Conservation (phyloP, 176 grass and related monocot genomes). For the Raddia guianensis region DNA sequence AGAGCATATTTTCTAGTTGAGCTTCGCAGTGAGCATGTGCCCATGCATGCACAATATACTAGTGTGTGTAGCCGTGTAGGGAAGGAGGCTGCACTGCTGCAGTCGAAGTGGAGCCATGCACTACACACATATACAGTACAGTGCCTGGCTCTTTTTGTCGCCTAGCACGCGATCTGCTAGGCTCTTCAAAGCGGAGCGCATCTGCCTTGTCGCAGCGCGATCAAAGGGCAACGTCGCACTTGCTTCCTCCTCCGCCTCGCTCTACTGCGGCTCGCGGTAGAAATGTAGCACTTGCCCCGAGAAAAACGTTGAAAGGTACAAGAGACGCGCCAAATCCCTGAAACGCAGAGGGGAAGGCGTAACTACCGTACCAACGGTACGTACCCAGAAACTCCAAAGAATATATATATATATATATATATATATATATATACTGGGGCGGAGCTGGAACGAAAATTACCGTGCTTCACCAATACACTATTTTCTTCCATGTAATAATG, state of each 20-base stretch:
- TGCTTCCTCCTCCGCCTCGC: not conserved
- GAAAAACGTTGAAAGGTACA: not conserved
- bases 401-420: no score
- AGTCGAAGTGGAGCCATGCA: not conserved
- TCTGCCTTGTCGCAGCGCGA: constrained; percentile 37
- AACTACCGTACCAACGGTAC: not conserved
- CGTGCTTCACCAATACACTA: no score
- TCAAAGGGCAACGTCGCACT: constrained; percentile 25
- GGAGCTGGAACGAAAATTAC: no score
- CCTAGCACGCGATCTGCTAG: not conserved
- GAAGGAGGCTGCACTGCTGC: not conserved
- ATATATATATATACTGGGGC: no score
- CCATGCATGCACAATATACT: no score
- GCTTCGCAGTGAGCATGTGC: no score
- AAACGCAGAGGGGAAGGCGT: not conserved
- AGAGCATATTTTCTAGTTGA: no score
- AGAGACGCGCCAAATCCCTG: constrained; percentile 9
- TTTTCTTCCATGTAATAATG: no score
- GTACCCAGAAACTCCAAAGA: not conserved
- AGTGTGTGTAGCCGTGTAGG: no score
- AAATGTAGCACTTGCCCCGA: not conserved
- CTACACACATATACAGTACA: no score
- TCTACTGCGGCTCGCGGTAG: not conserved
- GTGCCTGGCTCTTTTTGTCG: not conserved
- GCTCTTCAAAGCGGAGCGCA: not conserved